Base-by-base conservation (phyloP, 495 filamentous ascomycete genomes). In the Thermothielavioides terrestris region DNA sequence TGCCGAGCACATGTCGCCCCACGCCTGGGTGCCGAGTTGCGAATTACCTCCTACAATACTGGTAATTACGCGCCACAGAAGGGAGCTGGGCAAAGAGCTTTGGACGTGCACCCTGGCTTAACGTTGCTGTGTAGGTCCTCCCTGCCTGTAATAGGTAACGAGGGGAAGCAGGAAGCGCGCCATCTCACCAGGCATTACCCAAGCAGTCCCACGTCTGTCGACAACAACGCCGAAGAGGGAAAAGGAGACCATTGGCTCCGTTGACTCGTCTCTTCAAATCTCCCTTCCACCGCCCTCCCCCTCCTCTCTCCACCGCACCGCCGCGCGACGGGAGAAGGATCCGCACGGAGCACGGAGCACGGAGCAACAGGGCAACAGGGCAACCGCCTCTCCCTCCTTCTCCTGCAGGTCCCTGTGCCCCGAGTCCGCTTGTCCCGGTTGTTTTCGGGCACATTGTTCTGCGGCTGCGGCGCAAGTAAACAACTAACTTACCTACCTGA, bases 401-500 rank as follows among this genome's bases (percentile, higher is more conserved):
- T n/a, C n/a, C n/a, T n/a, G n/a, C n/a, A n/a, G n/a, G n/a, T n/a
- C n/a, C n/a, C 41, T 35, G 46, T 53, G 42, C 31, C 46, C 46
- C 31, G 44, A 49, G 45, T 40, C 45, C 25, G 18, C 28, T 45
- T n/a, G 3, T 4, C 9, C 10, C 14, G n/a, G 10, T 10, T 30
- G 27, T 48, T 39, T 20, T 35, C 39, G 42, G 50, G 45, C 40
- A 43, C 57, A 57, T 57, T 60, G 50, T 57, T 34, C 49, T 54
- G 40, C 50, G 50, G 57, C 40, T 54, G 51, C 49, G 51, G 51
- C 54, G 50, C 57, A 54, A 51, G 57, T 56, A 60, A 60, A 56
- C 53, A 59, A 50, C 27, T 49, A 36, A 39, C n/a, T n/a, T n/a
- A n/a, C n/a, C n/a, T n/a, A n/a, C n/a, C n/a, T n/a, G n/a, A n/a